Evolutionary conservation across 1,139 yeast species (phyloP), one percentile per base, ranked within the genome.

Genomic region (Yamadazyma buinensis): DNA sequence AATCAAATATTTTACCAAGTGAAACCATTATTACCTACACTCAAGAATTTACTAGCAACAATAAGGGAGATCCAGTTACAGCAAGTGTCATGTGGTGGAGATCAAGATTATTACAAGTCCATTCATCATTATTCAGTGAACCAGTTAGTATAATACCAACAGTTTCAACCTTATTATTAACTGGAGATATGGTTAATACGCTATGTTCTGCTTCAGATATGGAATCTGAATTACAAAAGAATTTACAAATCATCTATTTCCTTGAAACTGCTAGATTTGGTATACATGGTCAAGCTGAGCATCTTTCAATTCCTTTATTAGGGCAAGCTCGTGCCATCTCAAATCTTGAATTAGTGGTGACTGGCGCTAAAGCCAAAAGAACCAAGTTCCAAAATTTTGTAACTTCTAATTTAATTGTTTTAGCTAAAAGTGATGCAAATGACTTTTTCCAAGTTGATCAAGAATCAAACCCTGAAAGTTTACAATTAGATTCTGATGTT

Each of bases 301-400:
- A 73, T 54, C 67, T 70, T 34, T 71, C 77, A 1, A 56, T 71
- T 30, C 77, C 75, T 8, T 67, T 70, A 21, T 70, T 75, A 48
- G 61, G 57, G 10, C 71, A 65, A 57, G 94, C 75, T 20, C 73
- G 69, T 37, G 67, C 67, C 19, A 49, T 78, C 9, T 78, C 95
- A 0, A 75, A 77, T 1, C 67, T 94, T 32, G 64, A 72, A 28
- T 73, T 83, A 42, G 73, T 82, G 1, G 61, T 90, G 32, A 83
- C 97, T 1, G 98, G 98, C 44, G 86, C 92, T 32, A 78, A 80
- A 47, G 97, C 95, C 5, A 84, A 82, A 52, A 72, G 94, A 54
- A 90, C 98, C 3, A 86, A 85, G 55, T 85, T 66, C 53, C 99
- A 92, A 59, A 72, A 71, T 30, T 72, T 68, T 31, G 77, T 80